These are phyloP conservation scores for Golubevia sp. DNA, from an alignment of 1,284 basidiomycete species.

Conservation along the genomic window DNA sequence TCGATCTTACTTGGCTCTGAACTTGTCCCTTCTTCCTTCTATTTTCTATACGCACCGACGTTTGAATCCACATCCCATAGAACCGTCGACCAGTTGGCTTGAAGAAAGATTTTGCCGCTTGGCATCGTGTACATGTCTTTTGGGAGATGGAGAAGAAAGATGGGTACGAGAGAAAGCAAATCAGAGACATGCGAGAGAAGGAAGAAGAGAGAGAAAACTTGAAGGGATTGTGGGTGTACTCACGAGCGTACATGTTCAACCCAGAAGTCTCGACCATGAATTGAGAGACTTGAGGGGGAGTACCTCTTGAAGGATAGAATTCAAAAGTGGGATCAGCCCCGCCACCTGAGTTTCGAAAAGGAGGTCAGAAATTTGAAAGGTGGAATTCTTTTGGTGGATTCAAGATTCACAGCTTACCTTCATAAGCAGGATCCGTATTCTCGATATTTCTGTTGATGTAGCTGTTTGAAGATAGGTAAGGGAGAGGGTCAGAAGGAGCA, in stretches of 20 bases:
- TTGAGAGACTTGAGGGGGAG: no score
- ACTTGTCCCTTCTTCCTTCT: no score
- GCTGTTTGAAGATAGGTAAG: neutral
- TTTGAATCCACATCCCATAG: conserved; percentile 47
- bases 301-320: conserved; percentile 38
- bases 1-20: no score
- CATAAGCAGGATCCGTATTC: conserved; percentile 39
- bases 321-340: conserved; percentile 54
- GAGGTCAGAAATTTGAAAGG: conserved; percentile 3
- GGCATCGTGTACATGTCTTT: conserved; percentile 59
- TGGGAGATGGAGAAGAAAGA: no score
- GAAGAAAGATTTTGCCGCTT: conserved; percentile 56
- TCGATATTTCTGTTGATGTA: conserved; percentile 60
- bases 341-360: conserved; percentile 8
- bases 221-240: neutral
- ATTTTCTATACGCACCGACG: conserved; percentile 25
- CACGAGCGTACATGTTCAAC: neutral
- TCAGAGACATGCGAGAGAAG: neutral
- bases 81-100: conserved; percentile 53
- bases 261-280: conserved; percentile 51
- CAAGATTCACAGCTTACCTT: conserved; percentile 8
- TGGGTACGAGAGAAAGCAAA: conserved; percentile 17
- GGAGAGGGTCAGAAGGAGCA: no score
- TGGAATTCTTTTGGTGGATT: neutral
- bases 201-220: neutral